Evolutionary conservation across 2,329 filamentous ascomycete genomes (phyloP).

Genomic region (Pseudophaeomoniella oleicola): DNA sequence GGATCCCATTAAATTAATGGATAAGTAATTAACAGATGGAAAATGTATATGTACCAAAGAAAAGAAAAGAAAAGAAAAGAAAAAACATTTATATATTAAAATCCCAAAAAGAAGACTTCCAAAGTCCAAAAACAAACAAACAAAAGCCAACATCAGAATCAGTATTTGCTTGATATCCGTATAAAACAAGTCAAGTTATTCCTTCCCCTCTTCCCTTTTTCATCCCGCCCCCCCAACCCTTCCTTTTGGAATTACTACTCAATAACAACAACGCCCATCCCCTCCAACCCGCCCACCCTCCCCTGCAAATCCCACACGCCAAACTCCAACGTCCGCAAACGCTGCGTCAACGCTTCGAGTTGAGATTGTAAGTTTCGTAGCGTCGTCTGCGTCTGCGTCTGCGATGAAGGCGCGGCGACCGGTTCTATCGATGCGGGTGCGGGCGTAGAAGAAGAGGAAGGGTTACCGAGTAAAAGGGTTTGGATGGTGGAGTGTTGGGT

Average conservation of each 20-base stretch:
- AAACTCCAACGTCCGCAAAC: background rate
- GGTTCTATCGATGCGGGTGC: too few relatives aligned
- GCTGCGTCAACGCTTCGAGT: background rate
- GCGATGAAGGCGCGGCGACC: background rate
- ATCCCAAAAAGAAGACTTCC: too few relatives aligned
- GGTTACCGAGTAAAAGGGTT: too few relatives aligned
- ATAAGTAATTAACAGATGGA: too few relatives aligned
- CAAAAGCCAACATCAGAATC: background rate
- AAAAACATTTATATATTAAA: too few relatives aligned
- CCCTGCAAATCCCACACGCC: background rate
- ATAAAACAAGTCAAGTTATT: background rate
- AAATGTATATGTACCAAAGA: too few relatives aligned
- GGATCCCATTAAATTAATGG: too few relatives aligned
- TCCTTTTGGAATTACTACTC: too few relatives aligned
- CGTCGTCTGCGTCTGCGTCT: background rate
- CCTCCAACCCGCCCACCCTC: too few relatives aligned
- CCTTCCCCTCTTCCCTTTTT: background rate
- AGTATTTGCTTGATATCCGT: background rate
- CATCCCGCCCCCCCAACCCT: background rate
- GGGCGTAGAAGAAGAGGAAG: background rate
- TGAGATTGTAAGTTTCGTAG: background rate
- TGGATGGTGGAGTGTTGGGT: too few relatives aligned
- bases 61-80: too few relatives aligned
- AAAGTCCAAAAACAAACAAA: background rate
- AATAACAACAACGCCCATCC: too few relatives aligned